Evolutionary conservation across 1,284 basidiomycete species (phyloP).

Genomic region (Cutaneotrichosporon dermatis): DNA sequence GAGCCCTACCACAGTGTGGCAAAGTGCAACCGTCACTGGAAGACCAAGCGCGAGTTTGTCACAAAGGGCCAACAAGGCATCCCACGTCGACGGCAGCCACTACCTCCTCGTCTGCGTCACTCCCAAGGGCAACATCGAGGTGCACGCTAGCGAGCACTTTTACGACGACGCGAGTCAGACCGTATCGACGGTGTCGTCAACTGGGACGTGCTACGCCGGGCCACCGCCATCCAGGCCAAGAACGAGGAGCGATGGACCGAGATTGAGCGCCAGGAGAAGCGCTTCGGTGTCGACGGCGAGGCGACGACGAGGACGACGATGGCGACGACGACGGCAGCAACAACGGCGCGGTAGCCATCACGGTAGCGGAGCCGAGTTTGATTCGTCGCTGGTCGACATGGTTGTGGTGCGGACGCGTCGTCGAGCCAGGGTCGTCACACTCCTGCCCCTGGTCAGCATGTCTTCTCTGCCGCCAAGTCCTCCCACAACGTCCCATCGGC

Average conservation of each 20-base stretch:
- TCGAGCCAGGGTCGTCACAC: slow-evolving; percentile 1
- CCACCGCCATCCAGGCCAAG: slow-evolving; percentile 13
- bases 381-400: slow-evolving; percentile 15
- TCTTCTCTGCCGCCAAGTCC: slow-evolving; percentile 25
- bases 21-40: slow-evolving; percentile 54
- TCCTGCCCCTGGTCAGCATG: slow-evolving; percentile 15
- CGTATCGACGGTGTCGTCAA: slow-evolving; percentile 31
- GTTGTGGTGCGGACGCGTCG: slow-evolving; percentile 15
- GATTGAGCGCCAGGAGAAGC: slow-evolving; percentile 37
- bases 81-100: slow-evolving; percentile 54
- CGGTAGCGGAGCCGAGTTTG: slow-evolving; percentile 19
- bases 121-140: slow-evolving; percentile 54
- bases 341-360: slow-evolving; percentile 28
- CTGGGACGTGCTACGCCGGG: slow-evolving; percentile 25
- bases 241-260: slow-evolving; percentile 25
- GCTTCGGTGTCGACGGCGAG: slow-evolving; percentile 32
- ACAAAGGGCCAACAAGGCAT: slow-evolving; percentile 52
- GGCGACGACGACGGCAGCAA: slow-evolving; percentile 25
- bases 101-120: slow-evolving; percentile 55
- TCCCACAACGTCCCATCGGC: slow-evolving; percentile 30
- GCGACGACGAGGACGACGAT: slow-evolving; percentile 30
- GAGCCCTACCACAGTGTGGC: slow-evolving; percentile 54
- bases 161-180: slow-evolving; percentile 34
- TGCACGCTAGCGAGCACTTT: slow-evolving; percentile 51
- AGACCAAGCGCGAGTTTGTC: slow-evolving; percentile 55